A percentile compares a stretch with the other conserved stretches of the same genome.
phyloP scores from a whole-genome alignment of 371 early-diverging fungal genomes.

The Smittium culicis region DNA sequence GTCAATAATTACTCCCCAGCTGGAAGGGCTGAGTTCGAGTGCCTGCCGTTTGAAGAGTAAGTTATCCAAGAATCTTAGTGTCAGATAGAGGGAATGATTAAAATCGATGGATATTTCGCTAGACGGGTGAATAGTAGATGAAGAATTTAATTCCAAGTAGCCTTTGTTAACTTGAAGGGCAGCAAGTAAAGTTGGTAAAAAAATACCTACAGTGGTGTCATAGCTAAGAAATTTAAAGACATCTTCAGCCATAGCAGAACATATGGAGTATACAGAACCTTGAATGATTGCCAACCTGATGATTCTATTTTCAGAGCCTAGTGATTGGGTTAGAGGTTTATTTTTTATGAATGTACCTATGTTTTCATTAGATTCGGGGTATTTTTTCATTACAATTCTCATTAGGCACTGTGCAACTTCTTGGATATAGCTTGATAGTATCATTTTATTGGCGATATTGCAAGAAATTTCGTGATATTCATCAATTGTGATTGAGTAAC shows the following conservation, averaged over 20 bases:
- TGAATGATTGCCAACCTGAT: not conserved
- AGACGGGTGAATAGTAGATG: not conserved
- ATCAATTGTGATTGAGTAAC: not conserved
- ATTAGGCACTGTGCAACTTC: constrained; percentile 8
- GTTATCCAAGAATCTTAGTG: not conserved
- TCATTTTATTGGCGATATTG: not conserved
- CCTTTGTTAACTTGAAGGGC: not conserved
- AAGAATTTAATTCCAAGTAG: not conserved
- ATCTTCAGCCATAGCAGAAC: not conserved
- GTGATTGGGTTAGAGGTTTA: not conserved
- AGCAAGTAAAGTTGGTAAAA: not conserved
- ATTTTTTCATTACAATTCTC: constrained; percentile 4
- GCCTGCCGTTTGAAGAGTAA: not conserved
- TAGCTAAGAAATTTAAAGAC: not conserved
- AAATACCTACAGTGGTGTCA: not conserved
- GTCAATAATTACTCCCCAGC: not conserved
- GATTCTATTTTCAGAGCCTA: not conserved
- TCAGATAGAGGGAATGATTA: not conserved
- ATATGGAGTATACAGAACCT: not conserved
- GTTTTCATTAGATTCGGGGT: not conserved
- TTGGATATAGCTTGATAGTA: constrained; percentile 8
- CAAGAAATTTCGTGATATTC: not conserved
- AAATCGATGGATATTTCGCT: not conserved
- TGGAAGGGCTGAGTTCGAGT: not conserved
- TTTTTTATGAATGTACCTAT: not conserved